Base-by-base conservation (phyloP, 192 early-diverging fungal genomes). In the Podila epicladia region DNA sequence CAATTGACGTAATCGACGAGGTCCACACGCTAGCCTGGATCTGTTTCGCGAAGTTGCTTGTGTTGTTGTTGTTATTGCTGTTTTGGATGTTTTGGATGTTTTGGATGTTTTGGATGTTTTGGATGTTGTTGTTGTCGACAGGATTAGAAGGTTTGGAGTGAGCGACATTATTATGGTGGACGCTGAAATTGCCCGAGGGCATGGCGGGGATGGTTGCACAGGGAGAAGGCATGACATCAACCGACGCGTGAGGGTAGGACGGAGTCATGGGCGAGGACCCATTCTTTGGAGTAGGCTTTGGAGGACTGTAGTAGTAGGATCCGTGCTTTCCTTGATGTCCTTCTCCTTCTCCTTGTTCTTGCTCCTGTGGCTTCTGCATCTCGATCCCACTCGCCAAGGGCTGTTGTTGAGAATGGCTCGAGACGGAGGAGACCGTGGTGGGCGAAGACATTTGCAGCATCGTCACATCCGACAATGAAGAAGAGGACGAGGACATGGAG, bases 1-100 rank as follows among this genome's bases (percentile, higher is more conserved):
- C 68, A 12, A 76, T 28, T 7, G 68, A 65, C 15, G 74, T 76
- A 13, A 67, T 76, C 22, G 74, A 76, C 26, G 67, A 69, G 19
- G 74, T 76, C 74, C 74, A 76, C 29, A 66, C 62, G 15, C 37
- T 41, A 9, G 68, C 20, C 22, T 65, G 74, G 33, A 65, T 32
- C 26, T 69, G 53, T 24, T 61, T 73, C 17, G 22, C 64, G 9
- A 73, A 20, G 29, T 13, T 19, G 45, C 7, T 24, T 17, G 13
- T 57, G 7, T 26, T 48, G 33, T 26, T 45, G 31, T 53, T 53
- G 22, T 1, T 65, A 3, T 29, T 29, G 29, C 3, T 29, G 29
- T 29, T 29, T 29, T 29, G 29, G 29, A 29, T 2, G 29, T 29
- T 29, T 29, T 29, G 29, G 29, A 29, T 29, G 29, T 29, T 29